Evolutionary conservation across 2,329 filamentous ascomycete species (phyloP), one percentile per base, ranked within the genome.

Genomic region (Cladophialophora immunda): DNA sequence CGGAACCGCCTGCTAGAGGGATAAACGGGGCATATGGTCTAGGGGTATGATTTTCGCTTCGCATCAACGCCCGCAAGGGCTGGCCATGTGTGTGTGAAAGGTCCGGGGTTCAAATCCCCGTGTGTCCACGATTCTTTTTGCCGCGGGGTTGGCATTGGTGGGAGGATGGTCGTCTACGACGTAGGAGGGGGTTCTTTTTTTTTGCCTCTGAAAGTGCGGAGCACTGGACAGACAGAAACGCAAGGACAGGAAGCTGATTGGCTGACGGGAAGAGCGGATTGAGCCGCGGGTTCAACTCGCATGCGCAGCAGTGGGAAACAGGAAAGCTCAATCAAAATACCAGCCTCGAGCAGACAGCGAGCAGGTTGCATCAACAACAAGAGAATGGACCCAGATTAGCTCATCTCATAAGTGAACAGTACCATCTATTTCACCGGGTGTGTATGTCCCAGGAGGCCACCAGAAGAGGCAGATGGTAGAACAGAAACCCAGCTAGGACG

Each of bases 21-120:
- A 22, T 5, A 19, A 45, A 2, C 1, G 1, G 75, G 76, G 75
- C 71, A 67, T 58, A 71, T 78, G 75, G 75, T 78, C 74, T 77
- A 77, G 76, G 76, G 76, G 76, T 77, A 77, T 79, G 75, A 78
- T 76, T 73, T 76, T 76, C 75, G 71, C 74, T 78, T 78, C 76
- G 77, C 76, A 78, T 71, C 32, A 55, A 13, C 11, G 45, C 2
- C 19, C 9, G 2, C 6, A 27, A 22, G 8, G 45, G 45, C 45
- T 50, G 50, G 30, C 29, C 45, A 47, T 69, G 60, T 65, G 66
- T 47, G 47, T 79, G 75, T 74, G 77, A 77, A 77, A 77, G 77
- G 77, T 79, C 77, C 72, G 72, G 77, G 77, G 77, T 79, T 79
- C 77, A 76, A 79, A 76, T 79, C 77, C 77, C 77, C 73, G 73